Conservation (phyloP, 2,329 filamentous ascomycete genomes). For the Alternaria dauci region DNA sequence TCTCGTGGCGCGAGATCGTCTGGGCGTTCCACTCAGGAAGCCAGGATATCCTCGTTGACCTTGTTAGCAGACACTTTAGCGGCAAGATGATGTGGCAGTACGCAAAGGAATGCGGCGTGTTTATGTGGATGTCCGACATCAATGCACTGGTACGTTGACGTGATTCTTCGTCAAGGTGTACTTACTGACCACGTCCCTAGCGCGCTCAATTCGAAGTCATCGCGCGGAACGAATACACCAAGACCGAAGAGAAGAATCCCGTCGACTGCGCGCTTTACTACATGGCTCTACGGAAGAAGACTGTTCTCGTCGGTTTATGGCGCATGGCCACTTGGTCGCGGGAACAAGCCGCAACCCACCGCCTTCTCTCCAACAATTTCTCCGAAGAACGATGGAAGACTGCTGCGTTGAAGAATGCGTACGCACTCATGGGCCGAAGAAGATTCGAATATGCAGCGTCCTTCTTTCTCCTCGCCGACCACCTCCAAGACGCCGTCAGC, state of each 20-base stretch:
- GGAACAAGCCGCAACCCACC: conserved; percentile 82
- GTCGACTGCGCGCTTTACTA: conserved; percentile 93
- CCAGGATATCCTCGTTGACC: conserved; percentile 88
- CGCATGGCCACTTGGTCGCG: conserved; percentile 89
- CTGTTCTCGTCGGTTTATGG: conserved; percentile 90
- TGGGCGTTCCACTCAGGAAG: conserved; percentile 87
- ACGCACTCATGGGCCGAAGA: conserved; percentile 88
- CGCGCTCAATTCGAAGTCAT: conserved; percentile 85
- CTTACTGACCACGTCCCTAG: conserved; percentile 50
- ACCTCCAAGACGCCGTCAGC: conserved; percentile 82
- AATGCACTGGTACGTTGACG: conserved; percentile 71
- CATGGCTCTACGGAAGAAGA: conserved; percentile 88
- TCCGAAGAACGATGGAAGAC: conserved; percentile 85
- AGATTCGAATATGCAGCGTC: conserved; percentile 94
- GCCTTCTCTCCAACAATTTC: conserved; percentile 90
- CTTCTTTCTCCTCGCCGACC: conserved; percentile 91
- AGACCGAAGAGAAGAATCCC: conserved; percentile 85
- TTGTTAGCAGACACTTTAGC: conserved; percentile 81
- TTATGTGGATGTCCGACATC: conserved; percentile 90
- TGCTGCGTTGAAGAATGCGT: conserved; percentile 93
- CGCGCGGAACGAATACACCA: conserved; percentile 91
- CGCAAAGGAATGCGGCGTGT: conserved; percentile 85
- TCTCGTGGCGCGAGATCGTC: conserved; percentile 78
- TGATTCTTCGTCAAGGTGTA: not conserved
- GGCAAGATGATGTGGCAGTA: conserved; percentile 84